Conservation (phyloP, 768 basidiomycete genomes). For the Scleroderma citrinum region DNA sequence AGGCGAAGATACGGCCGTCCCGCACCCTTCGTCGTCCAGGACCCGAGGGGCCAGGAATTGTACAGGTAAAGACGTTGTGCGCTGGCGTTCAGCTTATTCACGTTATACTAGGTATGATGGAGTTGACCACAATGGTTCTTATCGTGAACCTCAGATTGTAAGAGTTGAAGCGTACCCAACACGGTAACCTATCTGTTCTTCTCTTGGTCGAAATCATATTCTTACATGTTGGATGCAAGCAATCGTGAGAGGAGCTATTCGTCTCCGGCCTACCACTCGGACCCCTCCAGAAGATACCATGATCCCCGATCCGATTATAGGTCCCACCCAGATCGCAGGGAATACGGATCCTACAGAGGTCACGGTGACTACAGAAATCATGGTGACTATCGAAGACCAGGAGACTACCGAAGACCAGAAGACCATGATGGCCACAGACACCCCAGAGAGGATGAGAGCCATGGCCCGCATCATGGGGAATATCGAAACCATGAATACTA, state of each 20-base stretch:
- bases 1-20: constrained; percentile 21
- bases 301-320: constrained; percentile 18
- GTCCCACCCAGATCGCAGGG: constrained; percentile 14
- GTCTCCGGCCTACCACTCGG: constrained; percentile 16
- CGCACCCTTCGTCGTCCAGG: constrained; percentile 52
- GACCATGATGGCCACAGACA: constrained; percentile 6
- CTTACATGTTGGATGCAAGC: constrained; percentile 6
- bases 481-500: constrained; percentile 3
- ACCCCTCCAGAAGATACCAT: constrained; percentile 18
- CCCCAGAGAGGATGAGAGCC: constrained; percentile 8
- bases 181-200: constrained; percentile 12
- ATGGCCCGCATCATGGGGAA: constrained; percentile 3
- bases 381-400: constrained; percentile 11
- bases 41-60: constrained; percentile 51
- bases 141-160: constrained; percentile 23
- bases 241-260: constrained; percentile 23
- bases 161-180: constrained; percentile 17
- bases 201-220: neutral
- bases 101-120: constrained; percentile 20
- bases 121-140: constrained; percentile 13
- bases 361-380: constrained; percentile 11
- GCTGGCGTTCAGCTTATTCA: neutral
- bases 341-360: constrained; percentile 15
- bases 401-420: constrained; percentile 10
- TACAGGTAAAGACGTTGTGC: constrained; percentile 38